Evolutionary conservation across 2,329 filamentous ascomycete species (phyloP).

Genomic region (Botrytis sinoallii): DNA sequence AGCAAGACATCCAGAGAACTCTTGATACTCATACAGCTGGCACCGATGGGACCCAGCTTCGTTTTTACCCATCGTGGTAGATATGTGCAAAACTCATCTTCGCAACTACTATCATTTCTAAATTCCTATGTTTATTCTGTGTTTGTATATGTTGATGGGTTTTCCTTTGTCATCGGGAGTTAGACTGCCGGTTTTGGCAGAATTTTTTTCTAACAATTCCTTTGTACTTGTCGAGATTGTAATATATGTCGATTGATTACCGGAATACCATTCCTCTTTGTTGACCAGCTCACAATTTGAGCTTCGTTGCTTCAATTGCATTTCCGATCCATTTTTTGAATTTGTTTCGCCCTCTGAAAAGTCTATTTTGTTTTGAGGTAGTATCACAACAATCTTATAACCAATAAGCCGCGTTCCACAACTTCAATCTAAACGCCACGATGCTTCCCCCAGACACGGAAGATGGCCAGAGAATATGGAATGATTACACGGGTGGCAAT

Average conservation of each 20-base stretch:
- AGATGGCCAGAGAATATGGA: neutral
- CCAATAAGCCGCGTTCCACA: neutral
- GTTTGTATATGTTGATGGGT: neutral
- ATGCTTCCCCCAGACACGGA: neutral
- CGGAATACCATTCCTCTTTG: neutral
- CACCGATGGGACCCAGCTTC: neutral
- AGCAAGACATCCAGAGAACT: neutral
- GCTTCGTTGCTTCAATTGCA: neutral
- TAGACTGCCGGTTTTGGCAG: neutral
- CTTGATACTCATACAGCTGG: neutral
- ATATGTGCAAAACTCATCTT: neutral
- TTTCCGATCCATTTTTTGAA: neutral
- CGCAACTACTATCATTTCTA: neutral
- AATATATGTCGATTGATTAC: neutral
- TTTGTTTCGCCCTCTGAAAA: neutral
- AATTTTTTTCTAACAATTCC: slow-evolving; percentile 11
- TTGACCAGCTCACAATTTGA: neutral
- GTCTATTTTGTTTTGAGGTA: neutral
- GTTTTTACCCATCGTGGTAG: neutral
- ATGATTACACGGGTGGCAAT: neutral
- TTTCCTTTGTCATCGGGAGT: neutral
- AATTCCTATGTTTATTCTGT: neutral
- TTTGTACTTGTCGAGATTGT: neutral
- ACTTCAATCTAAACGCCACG: neutral
- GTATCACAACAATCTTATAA: neutral